Evolutionary conservation across 345 rosid genomes (phyloP).

Genomic region (Draba incana): DNA sequence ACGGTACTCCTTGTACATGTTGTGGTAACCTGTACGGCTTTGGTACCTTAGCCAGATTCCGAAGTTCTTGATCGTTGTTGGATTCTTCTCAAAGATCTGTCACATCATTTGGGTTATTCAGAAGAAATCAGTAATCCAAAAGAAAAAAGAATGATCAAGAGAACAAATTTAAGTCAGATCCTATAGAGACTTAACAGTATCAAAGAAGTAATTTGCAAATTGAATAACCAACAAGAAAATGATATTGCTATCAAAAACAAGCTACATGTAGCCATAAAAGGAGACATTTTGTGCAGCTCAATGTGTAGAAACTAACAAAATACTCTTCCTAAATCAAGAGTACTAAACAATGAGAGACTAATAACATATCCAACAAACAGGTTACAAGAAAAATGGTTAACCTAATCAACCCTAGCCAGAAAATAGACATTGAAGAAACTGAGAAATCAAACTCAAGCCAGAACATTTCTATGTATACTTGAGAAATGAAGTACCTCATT

Average conservation of each 20-base stretch:
- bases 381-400: neutral
- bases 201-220: neutral
- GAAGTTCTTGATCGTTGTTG: slow-evolving; percentile 61
- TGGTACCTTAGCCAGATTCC: slow-evolving; percentile 66
- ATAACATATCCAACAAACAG: too few species aligned
- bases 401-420: neutral
- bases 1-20: slow-evolving; percentile 58
- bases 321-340: too few species aligned
- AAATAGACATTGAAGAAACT: neutral
- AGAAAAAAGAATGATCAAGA: neutral
- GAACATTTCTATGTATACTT: neutral
- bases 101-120: neutral
- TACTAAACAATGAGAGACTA: too few species aligned
- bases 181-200: too few species aligned
- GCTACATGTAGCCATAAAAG: too few species aligned
- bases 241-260: neutral
- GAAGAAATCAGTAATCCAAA: neutral
- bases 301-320: too few species aligned
- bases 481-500: slow-evolving; percentile 43
- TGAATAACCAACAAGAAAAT: too few species aligned
- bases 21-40: slow-evolving; percentile 60
- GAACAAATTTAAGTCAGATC: too few species aligned
- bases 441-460: neutral
- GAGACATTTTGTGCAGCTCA: neutral
- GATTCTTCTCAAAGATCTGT: slow-evolving; percentile 66